phyloP scores from a whole-genome alignment of 495 filamentous ascomycete genomes.

The Rhypophila decipiens region DNA sequence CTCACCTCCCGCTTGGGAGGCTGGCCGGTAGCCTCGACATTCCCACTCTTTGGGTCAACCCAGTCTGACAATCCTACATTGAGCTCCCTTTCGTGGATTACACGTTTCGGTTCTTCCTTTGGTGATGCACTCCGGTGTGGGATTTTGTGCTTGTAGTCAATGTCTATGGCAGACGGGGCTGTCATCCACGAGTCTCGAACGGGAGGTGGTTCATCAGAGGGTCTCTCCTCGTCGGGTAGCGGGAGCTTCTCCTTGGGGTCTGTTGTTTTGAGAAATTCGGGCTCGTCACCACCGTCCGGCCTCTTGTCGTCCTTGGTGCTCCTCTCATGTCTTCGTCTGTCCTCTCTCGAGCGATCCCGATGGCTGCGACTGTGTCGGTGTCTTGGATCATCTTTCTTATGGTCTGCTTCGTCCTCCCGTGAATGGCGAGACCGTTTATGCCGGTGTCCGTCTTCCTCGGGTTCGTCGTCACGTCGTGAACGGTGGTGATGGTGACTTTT shows the following conservation, averaged over 20 bases:
- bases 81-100: conserved; percentile 74
- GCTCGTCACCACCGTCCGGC: conserved; percentile 16
- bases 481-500: too few relatives aligned
- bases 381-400: conserved; percentile 30
- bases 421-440: conserved; percentile 28
- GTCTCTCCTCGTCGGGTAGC: conserved; percentile 39
- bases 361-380: conserved; percentile 23
- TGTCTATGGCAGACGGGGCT: conserved; percentile 68
- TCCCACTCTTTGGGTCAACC: background rate
- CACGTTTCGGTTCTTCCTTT: conserved; percentile 63
- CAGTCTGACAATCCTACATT: conserved; percentile 59
- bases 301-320: conserved; percentile 4
- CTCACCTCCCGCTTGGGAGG: conserved; percentile 57
- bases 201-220: conserved; percentile 23
- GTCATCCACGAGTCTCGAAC: conserved; percentile 90
- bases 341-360: conserved; percentile 9
- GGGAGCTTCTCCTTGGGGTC: conserved; percentile 44
- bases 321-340: conserved; percentile 15
- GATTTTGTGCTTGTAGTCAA: conserved; percentile 77
- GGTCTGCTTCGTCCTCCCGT: conserved; percentile 29
- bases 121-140: conserved; percentile 41
- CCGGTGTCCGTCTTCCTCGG: conserved; percentile 6
- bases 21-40: conserved; percentile 20
- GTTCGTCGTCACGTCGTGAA: conserved; percentile 26
- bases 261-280: conserved; percentile 30